Conservation (phyloP, 2,329 filamentous ascomycete genomes). For the Passalora sequoiae region DNA sequence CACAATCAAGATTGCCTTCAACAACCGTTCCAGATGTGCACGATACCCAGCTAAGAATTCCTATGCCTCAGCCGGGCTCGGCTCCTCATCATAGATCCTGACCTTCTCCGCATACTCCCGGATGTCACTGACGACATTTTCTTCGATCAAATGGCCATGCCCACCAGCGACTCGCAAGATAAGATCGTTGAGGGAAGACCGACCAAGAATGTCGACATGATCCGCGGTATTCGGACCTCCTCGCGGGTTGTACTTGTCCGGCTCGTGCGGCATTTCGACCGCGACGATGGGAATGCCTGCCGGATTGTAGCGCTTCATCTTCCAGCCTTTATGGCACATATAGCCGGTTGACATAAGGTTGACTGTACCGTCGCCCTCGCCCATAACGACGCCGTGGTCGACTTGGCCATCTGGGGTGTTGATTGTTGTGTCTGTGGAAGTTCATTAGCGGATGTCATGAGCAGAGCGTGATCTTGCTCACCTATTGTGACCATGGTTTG, state of each 20-base stretch:
- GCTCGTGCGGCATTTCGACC: conserved; percentile 95
- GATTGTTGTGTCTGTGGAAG: conserved; percentile 63
- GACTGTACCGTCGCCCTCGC: conserved; percentile 93
- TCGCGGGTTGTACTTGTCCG: conserved; percentile 82
- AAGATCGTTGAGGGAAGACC: conserved; percentile 83
- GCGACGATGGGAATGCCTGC: conserved; percentile 74
- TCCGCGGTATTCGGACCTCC: conserved; percentile 69
- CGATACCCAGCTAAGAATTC: no score
- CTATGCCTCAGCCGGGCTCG: conserved; percentile 1
- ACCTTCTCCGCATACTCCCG: conserved; percentile 75
- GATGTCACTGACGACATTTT: conserved; percentile 77
- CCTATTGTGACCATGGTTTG: conserved; percentile 50
- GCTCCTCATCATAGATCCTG: conserved; percentile 20
- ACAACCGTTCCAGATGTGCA: no score
- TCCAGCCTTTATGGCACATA: conserved; percentile 96
- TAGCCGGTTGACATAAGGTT: conserved; percentile 88
- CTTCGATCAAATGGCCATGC: conserved; percentile 70
- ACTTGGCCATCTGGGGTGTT: conserved; percentile 53
- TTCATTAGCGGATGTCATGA: no score
- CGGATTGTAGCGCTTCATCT: conserved; percentile 88
- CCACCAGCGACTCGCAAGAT: conserved; percentile 83
- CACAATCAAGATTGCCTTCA: no score
- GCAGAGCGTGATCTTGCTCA: no score
- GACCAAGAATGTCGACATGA: conserved; percentile 91
- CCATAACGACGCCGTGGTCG: conserved; percentile 90